These are phyloP conservation scores for Clausena lansium DNA, from an alignment of 345 rosid species.

Conservation along the genomic window DNA sequence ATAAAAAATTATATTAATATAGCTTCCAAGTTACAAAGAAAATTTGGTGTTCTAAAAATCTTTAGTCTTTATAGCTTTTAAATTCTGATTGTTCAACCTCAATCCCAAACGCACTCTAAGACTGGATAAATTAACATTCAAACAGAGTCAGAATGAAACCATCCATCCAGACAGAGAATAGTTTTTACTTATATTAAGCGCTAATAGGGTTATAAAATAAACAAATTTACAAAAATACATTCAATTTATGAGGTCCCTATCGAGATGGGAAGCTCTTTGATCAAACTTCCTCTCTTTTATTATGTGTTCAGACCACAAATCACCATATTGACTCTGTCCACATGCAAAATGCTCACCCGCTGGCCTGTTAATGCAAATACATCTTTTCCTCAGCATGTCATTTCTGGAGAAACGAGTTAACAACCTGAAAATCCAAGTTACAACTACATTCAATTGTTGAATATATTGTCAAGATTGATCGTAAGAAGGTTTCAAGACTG, in stretches of 20 bases:
- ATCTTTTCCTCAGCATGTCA: conserved; percentile 45
- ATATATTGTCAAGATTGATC: not conserved
- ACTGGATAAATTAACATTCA: conserved; percentile 3
- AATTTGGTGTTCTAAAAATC: no score
- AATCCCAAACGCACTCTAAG: no score
- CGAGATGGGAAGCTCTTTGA: conserved; percentile 20
- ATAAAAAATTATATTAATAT: no score
- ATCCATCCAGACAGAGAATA: conserved; percentile 19
- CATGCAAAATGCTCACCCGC: not conserved
- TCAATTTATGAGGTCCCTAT: conserved; percentile 2
- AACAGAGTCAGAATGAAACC: conserved; percentile 5
- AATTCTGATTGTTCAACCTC: no score
- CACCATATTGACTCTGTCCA: not conserved
- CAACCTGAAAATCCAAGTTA: no score
- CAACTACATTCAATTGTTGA: not conserved
- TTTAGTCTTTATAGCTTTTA: no score
- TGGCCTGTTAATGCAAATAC: conserved; percentile 9
- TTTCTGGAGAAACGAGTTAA: conserved; percentile 32
- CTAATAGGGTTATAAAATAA: conserved; percentile 10
- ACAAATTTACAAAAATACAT: conserved; percentile 27
- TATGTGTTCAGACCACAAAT: conserved; percentile 17
- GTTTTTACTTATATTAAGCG: not conserved
- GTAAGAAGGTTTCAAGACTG: not conserved
- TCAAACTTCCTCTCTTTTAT: conserved; percentile 13
- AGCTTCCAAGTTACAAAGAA: no score